Conservation (phyloP, 768 basidiomycete species). For the Tricholoma furcatifolium region DNA sequence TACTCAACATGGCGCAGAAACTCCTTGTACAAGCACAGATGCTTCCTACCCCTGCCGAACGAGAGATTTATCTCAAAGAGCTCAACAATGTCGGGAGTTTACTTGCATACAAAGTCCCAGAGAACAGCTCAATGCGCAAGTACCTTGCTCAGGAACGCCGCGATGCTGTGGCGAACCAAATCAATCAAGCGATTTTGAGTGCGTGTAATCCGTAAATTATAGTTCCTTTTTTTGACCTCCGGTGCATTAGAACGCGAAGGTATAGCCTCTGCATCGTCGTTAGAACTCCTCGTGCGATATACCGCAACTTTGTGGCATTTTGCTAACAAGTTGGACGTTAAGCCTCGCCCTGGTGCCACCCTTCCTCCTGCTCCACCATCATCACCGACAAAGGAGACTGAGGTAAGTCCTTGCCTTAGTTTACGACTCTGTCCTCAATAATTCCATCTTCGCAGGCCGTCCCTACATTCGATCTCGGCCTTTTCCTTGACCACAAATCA, state of each 20-base stretch:
- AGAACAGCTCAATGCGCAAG: slow-evolving; percentile 68
- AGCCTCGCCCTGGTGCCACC: slow-evolving; percentile 46
- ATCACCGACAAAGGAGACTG: slow-evolving; percentile 30
- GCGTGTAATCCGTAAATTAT: slow-evolving; percentile 27
- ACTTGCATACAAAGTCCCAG: slow-evolving; percentile 81
- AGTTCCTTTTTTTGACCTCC: neutral
- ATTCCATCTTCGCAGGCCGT: slow-evolving; percentile 30
- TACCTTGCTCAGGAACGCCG: slow-evolving; percentile 79
- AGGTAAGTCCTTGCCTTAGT: slow-evolving; percentile 27
- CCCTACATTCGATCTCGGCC: slow-evolving; percentile 53
- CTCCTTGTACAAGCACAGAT: slow-evolving; percentile 61
- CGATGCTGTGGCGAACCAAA: slow-evolving; percentile 82
- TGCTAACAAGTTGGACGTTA: slow-evolving; percentile 49
- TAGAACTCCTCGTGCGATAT: slow-evolving; percentile 68
- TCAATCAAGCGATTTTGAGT: slow-evolving; percentile 86
- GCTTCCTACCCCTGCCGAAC: slow-evolving; percentile 54
- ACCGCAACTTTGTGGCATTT: slow-evolving; percentile 60
- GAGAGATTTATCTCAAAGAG: slow-evolving; percentile 64
- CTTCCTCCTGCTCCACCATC: slow-evolving; percentile 36
- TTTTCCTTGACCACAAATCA: slow-evolving; percentile 48
- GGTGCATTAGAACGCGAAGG: slow-evolving; percentile 46
- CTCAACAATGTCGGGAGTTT: slow-evolving; percentile 73
- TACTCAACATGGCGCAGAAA: slow-evolving; percentile 62
- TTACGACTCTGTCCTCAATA: neutral
- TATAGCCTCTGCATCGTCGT: slow-evolving; percentile 50